Evolutionary conservation across 129 eudicot genomes (phyloP).

Genomic region (Chrysanthemum lavandulifolium): DNA sequence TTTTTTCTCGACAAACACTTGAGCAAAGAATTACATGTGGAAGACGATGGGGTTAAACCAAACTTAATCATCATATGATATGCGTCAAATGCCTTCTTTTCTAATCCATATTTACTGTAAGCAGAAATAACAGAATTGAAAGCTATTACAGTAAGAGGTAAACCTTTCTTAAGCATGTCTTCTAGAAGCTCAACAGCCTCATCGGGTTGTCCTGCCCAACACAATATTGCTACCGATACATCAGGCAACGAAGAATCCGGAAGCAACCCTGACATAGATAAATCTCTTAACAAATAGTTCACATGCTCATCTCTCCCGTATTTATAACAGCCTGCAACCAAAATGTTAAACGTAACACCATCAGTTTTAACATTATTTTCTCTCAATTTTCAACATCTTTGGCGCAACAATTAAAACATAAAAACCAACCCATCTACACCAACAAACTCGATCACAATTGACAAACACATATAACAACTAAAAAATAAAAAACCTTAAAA

Average conservation of each 20-base stretch:
- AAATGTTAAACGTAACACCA: slow-evolving; percentile 77
- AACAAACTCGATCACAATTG: too few species aligned
- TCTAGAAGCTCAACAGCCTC: slow-evolving; percentile 59
- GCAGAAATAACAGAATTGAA: slow-evolving; percentile 81
- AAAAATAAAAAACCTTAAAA: too few species aligned
- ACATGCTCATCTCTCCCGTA: slow-evolving; percentile 64
- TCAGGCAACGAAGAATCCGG: slow-evolving; percentile 60
- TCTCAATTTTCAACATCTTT: too few species aligned
- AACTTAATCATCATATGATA: slow-evolving; percentile 64
- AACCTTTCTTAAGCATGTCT: slow-evolving; percentile 70
- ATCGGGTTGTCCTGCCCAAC: slow-evolving; percentile 70
- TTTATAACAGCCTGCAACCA: slow-evolving; percentile 72
- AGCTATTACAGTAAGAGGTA: slow-evolving; percentile 58
- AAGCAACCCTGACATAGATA: slow-evolving; percentile 36
- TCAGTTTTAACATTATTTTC: slow-evolving; percentile 61
- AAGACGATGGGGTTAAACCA: slow-evolving; percentile 63
- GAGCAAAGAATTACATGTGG: slow-evolving; percentile 73
- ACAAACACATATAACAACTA: too few species aligned
- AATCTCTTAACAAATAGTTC: slow-evolving; percentile 40
- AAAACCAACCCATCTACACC: too few species aligned
- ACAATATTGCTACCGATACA: slow-evolving; percentile 59
- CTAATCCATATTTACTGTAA: slow-evolving; percentile 65
- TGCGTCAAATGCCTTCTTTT: slow-evolving; percentile 63
- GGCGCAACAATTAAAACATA: too few species aligned
- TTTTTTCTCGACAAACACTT: slow-evolving; percentile 59